These are phyloP conservation scores for Nidula niveotomentosa DNA, from an alignment of 1,284 basidiomycete species.

Conservation along the genomic window DNA sequence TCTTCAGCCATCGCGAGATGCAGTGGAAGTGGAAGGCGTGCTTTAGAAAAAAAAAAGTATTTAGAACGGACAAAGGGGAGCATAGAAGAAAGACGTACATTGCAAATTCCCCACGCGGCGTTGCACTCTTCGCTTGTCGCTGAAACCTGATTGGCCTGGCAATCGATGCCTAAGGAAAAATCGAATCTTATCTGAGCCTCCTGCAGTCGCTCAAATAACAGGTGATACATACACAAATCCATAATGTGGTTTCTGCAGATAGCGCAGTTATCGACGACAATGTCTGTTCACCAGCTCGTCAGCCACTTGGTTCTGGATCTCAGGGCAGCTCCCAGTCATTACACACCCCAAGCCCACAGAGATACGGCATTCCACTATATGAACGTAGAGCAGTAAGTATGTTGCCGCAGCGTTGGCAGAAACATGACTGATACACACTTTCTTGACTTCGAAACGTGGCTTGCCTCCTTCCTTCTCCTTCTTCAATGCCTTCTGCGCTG, in stretches of 20 bases:
- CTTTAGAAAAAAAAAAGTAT: slow-evolving; percentile 38
- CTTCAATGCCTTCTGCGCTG: slow-evolving; percentile 41
- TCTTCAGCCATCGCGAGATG: slow-evolving; percentile 99
- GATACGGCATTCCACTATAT: slow-evolving; percentile 93
- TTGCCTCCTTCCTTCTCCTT: slow-evolving; percentile 62
- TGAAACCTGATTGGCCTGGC: slow-evolving; percentile 98
- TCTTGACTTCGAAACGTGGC: slow-evolving; percentile 93
- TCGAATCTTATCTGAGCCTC: background rate
- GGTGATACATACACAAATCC: slow-evolving; percentile 81
- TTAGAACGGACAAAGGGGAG: background rate
- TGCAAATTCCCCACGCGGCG: slow-evolving; percentile 99
- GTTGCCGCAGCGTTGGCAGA: slow-evolving; percentile 5
- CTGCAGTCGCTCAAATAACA: too few relatives aligned
- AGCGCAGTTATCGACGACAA: slow-evolving; percentile 95
- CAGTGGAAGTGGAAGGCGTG: slow-evolving; percentile 99
- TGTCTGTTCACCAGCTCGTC: slow-evolving; percentile 53
- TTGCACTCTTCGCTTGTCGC: slow-evolving; percentile 97
- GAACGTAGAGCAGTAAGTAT: slow-evolving; percentile 5
- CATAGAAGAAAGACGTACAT: slow-evolving; percentile 54
- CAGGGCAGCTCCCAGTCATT: slow-evolving; percentile 6
- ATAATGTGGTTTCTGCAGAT: slow-evolving; percentile 98
- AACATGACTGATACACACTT: slow-evolving; percentile 51
- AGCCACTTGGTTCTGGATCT: slow-evolving; percentile 6
- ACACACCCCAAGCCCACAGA: slow-evolving; percentile 94
- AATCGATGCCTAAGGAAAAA: slow-evolving; percentile 85